These are phyloP conservation scores for Xanthoconium purpureum DNA, from an alignment of 768 basidiomycete species.

Conservation along the genomic window DNA sequence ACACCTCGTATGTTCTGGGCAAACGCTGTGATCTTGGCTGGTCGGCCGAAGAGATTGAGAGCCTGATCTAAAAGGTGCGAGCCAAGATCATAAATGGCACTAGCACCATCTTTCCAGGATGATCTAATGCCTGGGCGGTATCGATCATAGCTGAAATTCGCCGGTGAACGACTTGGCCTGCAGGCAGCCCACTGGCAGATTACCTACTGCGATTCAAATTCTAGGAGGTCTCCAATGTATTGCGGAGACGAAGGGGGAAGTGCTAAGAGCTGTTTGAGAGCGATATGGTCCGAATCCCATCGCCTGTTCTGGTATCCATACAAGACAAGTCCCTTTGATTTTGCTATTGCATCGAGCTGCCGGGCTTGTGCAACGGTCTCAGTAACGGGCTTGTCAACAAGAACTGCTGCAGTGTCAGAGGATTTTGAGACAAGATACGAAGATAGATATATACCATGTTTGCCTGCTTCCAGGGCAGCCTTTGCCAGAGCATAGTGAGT, in stretches of 20 bases:
- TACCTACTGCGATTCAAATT: conserved; percentile 74
- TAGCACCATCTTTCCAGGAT: conserved; percentile 78
- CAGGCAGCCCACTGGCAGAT: neutral
- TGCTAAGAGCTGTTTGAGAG: conserved; percentile 55
- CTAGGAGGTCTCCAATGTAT: conserved; percentile 58
- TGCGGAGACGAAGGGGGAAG: conserved; percentile 49
- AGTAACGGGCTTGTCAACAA: conserved; percentile 79
- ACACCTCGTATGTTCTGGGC: conserved; percentile 66
- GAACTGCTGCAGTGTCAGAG: conserved; percentile 41
- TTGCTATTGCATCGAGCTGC: conserved; percentile 59
- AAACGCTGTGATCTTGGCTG: conserved; percentile 63
- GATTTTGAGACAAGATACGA: neutral
- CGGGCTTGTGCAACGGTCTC: conserved; percentile 55
- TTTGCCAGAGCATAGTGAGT: conserved; percentile 73
- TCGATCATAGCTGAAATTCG: conserved; percentile 60
- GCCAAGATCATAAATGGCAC: conserved; percentile 75
- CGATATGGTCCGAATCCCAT: conserved; percentile 77
- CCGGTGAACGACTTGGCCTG: neutral
- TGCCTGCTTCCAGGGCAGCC: conserved; percentile 61
- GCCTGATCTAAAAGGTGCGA: conserved; percentile 80
- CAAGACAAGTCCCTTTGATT: conserved; percentile 55
- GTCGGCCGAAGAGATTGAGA: conserved; percentile 72
- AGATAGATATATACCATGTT: conserved; percentile 52
- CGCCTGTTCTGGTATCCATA: conserved; percentile 75
- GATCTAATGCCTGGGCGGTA: conserved; percentile 63